phyloP scores from a whole-genome alignment of 352 stramenopile genomes.

The Phytophthora pini region DNA sequence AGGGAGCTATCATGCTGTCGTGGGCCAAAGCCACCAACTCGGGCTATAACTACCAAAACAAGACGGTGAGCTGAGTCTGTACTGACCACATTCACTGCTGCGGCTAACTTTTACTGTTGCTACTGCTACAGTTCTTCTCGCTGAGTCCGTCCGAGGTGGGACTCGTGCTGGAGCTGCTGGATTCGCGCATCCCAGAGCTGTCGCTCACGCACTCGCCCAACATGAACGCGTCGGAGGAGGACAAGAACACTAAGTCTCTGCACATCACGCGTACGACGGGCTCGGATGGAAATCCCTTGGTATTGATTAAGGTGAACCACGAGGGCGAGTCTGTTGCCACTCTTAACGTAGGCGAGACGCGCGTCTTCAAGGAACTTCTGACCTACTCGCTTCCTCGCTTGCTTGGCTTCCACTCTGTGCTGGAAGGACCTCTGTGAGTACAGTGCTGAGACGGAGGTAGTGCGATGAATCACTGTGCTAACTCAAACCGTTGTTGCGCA shows the following conservation, averaged over 20 bases:
- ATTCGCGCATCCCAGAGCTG: conserved; percentile 66
- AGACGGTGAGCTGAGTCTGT: conserved; percentile 52
- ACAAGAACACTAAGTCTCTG: conserved; percentile 61
- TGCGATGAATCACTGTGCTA: neutral
- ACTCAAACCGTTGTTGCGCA: conserved; percentile 1
- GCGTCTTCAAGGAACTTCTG: conserved; percentile 76
- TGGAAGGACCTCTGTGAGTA: conserved; percentile 76
- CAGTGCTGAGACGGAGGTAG: neutral
- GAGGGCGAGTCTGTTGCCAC: conserved; percentile 58
- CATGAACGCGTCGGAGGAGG: conserved; percentile 68
- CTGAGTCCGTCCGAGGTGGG: conserved; percentile 81
- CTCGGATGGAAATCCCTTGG: conserved; percentile 54
- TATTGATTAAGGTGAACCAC: conserved; percentile 66
- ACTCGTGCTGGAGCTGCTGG: conserved; percentile 78
- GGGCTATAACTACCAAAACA: conserved; percentile 85
- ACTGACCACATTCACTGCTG: neutral
- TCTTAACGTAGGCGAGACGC: conserved; percentile 75
- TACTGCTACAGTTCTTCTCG: conserved; percentile 74
- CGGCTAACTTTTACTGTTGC: conserved; percentile 10
- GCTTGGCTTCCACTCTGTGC: conserved; percentile 77
- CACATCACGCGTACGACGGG: conserved; percentile 50
- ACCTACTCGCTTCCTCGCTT: conserved; percentile 80
- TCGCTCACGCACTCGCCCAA: conserved; percentile 81
- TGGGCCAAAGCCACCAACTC: conserved; percentile 77
- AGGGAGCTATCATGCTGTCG: conserved; percentile 87